These are phyloP conservation scores for Eucalyptus curtisii DNA, from an alignment of 345 rosid genomes.

Conservation along the genomic window DNA sequence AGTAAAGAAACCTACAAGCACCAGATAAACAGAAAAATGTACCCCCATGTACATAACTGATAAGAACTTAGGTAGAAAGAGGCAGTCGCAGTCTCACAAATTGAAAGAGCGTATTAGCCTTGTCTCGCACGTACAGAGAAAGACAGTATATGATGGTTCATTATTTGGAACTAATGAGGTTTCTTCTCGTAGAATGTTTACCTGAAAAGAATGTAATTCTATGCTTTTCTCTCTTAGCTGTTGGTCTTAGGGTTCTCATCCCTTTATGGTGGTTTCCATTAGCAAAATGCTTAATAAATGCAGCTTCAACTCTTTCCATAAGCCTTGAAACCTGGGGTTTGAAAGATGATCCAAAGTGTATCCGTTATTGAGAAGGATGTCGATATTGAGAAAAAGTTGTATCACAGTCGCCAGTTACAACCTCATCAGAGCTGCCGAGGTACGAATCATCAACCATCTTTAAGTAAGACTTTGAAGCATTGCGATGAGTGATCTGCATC, in stretches of 20 bases:
- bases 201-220: slow-evolving; percentile 57
- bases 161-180: neutral
- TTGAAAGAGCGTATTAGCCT: neutral
- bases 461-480: slow-evolving; percentile 45
- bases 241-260: slow-evolving; percentile 51
- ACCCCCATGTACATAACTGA: neutral
- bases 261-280: slow-evolving; percentile 45
- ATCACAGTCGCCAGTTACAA: slow-evolving; percentile 10
- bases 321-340: neutral
- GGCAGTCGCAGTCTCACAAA: neutral
- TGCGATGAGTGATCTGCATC: slow-evolving; percentile 37
- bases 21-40: neutral
- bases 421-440: slow-evolving; percentile 63
- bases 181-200: neutral
- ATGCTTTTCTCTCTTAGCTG: slow-evolving; percentile 47
- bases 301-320: slow-evolving; percentile 48
- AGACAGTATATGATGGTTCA: neutral
- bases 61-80: neutral
- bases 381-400: neutral
- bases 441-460: slow-evolving; percentile 46
- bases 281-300: slow-evolving; percentile 52
- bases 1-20: slow-evolving; percentile 41
- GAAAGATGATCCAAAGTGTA: neutral
- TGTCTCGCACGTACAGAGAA: neutral
- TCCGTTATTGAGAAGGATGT: neutral